A percentile compares a stretch with the other conserved stretches of the same genome.
phyloP scores from a whole-genome alignment of 2,329 filamentous ascomycete species.

The Fusarium goolgardi region DNA sequence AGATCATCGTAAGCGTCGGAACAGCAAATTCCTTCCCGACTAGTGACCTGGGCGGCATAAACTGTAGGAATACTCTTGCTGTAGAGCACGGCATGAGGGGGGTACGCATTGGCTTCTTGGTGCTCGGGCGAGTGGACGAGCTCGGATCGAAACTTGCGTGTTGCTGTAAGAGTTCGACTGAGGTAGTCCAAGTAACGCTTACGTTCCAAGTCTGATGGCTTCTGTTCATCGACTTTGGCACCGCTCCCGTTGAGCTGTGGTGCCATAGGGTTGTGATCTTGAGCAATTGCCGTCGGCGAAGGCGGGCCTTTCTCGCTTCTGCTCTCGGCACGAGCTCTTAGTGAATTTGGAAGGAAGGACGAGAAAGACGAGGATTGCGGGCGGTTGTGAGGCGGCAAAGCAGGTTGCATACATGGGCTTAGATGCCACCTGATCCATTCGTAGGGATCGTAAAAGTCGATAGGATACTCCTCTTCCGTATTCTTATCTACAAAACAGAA shows the following conservation, averaged over 20 bases:
- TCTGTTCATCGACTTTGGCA: slow-evolving; percentile 38
- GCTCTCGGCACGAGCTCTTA: slow-evolving; percentile 60
- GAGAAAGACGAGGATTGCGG: slow-evolving; percentile 58
- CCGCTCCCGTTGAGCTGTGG: slow-evolving; percentile 45
- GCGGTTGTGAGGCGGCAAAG: slow-evolving; percentile 68
- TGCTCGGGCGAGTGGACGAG: slow-evolving; percentile 71
- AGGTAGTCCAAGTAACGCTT: slow-evolving; percentile 72
- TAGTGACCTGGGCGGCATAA: slow-evolving; percentile 79
- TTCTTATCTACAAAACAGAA: slow-evolving; percentile 87
- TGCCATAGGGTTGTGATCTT: slow-evolving; percentile 52
- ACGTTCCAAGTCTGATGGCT: slow-evolving; percentile 45
- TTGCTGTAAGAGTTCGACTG: slow-evolving; percentile 75
- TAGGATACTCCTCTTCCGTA: slow-evolving; percentile 81
- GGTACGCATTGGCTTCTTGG: slow-evolving; percentile 77
- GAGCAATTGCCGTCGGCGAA: slow-evolving; percentile 41
- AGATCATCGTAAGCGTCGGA: slow-evolving; percentile 87
- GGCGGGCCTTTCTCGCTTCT: slow-evolving; percentile 51
- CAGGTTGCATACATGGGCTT: slow-evolving; percentile 79
- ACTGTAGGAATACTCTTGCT: slow-evolving; percentile 89
- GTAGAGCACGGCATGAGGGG: slow-evolving; percentile 85
- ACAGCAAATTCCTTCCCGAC: slow-evolving; percentile 78
- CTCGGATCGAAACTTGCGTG: slow-evolving; percentile 80
- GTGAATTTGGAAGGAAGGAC: slow-evolving; percentile 59
- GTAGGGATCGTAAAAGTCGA: slow-evolving; percentile 85
- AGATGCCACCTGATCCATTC: slow-evolving; percentile 83